Conservation (phyloP, 352 stramenopile species). For the Pilasporangium apinafurcum region DNA sequence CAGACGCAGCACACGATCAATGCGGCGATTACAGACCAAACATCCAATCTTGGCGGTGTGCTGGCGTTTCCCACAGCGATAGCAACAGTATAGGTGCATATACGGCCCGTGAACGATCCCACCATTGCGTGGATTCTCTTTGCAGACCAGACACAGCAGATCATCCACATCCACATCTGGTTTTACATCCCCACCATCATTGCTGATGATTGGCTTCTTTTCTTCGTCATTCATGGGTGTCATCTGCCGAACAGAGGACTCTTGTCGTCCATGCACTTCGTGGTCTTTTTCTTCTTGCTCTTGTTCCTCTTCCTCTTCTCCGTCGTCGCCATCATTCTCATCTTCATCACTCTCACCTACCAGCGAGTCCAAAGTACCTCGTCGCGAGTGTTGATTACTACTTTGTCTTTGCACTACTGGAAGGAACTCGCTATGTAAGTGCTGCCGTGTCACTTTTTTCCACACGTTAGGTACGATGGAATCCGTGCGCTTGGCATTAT, state of each 20-base stretch:
- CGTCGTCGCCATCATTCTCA: slow-evolving; percentile 23
- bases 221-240: background rate
- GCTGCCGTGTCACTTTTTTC: slow-evolving; percentile 41
- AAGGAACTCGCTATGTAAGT: slow-evolving; percentile 46
- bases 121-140: slow-evolving; percentile 47
- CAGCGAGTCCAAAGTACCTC: slow-evolving; percentile 54
- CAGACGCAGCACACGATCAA: slow-evolving; percentile 66
- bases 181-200: background rate
- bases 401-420: slow-evolving; percentile 5
- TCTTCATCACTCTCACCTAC: slow-evolving; percentile 46
- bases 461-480: slow-evolving; percentile 55
- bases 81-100: slow-evolving; percentile 80
- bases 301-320: slow-evolving; percentile 39
- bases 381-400: slow-evolving; percentile 12
- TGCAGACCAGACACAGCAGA: slow-evolving; percentile 64
- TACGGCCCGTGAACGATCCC: slow-evolving; percentile 73
- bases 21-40: slow-evolving; percentile 72
- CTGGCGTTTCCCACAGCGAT: slow-evolving; percentile 67
- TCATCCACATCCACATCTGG: slow-evolving; percentile 27
- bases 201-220: slow-evolving; percentile 12
- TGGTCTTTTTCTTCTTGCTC: slow-evolving; percentile 10
- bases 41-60: slow-evolving; percentile 41
- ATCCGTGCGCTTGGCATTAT: slow-evolving; percentile 27
- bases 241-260: too few relatives aligned
- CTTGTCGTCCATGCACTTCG: background rate